Percentiles rank a stretch among this genome's conserved stretches.
phyloP scores from a whole-genome alignment of 2,329 filamentous ascomycete genomes.

The Epichloe amarillans region DNA sequence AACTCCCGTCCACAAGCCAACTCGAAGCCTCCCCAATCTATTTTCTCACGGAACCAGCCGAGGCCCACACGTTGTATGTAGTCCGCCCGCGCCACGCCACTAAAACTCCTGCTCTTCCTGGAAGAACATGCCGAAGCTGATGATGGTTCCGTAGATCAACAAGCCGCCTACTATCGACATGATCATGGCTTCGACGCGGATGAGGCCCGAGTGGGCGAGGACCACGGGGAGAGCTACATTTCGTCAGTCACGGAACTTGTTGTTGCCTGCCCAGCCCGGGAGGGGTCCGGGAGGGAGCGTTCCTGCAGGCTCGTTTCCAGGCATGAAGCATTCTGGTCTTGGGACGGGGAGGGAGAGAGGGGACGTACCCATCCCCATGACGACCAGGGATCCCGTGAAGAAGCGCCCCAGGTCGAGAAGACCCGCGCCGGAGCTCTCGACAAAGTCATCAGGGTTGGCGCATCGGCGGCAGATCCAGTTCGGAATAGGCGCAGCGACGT shows the following conservation, averaged over 20 bases:
- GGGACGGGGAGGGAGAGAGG: slow-evolving; percentile 20
- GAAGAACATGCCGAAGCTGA: slow-evolving; percentile 97
- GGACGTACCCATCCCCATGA: slow-evolving; percentile 88
- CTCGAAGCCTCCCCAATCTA: too few relatives aligned
- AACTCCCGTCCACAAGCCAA: too few relatives aligned
- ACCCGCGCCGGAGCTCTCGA: slow-evolving; percentile 68
- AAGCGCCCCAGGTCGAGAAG: slow-evolving; percentile 91
- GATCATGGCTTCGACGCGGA: slow-evolving; percentile 71
- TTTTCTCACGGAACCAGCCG: too few relatives aligned
- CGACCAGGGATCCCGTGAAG: slow-evolving; percentile 84
- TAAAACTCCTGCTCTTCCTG: slow-evolving; percentile 94
- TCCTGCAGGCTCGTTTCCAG: too few relatives aligned
- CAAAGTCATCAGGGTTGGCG: slow-evolving; percentile 89
- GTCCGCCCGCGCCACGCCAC: slow-evolving; percentile 6
- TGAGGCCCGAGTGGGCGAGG: slow-evolving; percentile 75
- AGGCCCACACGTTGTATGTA: too few relatives aligned
- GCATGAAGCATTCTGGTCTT: too few relatives aligned
- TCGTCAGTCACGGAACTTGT: too few relatives aligned
- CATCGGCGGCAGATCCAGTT: slow-evolving; percentile 92
- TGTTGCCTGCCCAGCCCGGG: too few relatives aligned
- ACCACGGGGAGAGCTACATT: slow-evolving; percentile 67
- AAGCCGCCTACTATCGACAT: slow-evolving; percentile 92
- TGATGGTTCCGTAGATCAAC: slow-evolving; percentile 94
- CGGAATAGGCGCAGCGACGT: slow-evolving; percentile 81
- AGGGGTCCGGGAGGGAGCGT: too few relatives aligned